These are phyloP conservation scores for Talaromyces marneffei DNA, from an alignment of 2,329 filamentous ascomycete species.

Conservation along the genomic window DNA sequence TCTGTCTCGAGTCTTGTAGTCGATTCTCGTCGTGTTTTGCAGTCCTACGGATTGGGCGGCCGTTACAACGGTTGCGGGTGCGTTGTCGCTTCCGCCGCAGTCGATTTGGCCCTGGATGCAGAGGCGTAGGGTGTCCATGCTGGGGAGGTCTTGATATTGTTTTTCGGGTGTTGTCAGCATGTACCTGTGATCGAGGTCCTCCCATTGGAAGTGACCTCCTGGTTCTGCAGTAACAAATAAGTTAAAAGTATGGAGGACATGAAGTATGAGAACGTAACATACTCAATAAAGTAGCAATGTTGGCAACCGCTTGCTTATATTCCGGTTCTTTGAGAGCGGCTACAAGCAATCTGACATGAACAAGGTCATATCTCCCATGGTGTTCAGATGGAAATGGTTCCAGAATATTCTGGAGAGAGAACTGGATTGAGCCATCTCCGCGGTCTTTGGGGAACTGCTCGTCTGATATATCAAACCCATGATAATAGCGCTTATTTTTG, in stretches of 20 bases:
- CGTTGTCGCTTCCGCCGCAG: not conserved
- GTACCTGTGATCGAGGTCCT: conserved; percentile 20
- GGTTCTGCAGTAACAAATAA: conserved; percentile 16
- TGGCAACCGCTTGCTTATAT: conserved; percentile 20
- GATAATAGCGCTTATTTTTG: conserved; percentile 15
- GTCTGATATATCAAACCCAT: conserved; percentile 29
- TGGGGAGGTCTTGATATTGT: not conserved
- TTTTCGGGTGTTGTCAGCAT: conserved; percentile 16
- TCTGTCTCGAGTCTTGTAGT: conserved; percentile 2
- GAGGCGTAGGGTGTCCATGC: not conserved
- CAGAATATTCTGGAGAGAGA: conserved; percentile 23
- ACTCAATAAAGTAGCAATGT: conserved; percentile 27
- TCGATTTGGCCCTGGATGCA: not conserved
- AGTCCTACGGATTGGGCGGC: not conserved
- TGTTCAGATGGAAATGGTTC: conserved; percentile 25
- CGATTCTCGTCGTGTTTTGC: not conserved
- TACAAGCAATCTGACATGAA: conserved; percentile 26
- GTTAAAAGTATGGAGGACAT: not conserved
- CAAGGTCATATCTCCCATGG: conserved; percentile 26
- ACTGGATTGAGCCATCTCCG: conserved; percentile 11
- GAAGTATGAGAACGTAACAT: not conserved
- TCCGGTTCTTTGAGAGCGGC: conserved; percentile 23
- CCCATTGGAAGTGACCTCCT: conserved; percentile 26
- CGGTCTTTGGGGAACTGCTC: conserved; percentile 22
- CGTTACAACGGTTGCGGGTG: not conserved